Percentiles rank a stretch among this genome's conserved stretches.
Evolutionary conservation across 805 yeast genomes (phyloP).

Genomic region (Candida caryicola): DNA sequence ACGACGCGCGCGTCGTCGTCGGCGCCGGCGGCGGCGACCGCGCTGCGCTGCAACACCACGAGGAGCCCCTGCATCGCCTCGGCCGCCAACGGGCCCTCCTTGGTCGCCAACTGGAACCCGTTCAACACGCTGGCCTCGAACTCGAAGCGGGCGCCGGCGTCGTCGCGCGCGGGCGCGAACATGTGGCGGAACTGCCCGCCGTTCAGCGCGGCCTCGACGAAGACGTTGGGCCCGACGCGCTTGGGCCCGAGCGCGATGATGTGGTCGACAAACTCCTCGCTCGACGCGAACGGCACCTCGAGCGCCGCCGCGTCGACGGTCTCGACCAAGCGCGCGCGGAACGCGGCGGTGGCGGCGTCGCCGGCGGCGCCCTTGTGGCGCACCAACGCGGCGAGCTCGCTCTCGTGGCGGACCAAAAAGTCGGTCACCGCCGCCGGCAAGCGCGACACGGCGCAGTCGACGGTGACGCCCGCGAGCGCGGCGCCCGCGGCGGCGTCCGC

Average conservation of each 20-base stretch:
- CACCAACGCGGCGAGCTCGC: constrained; percentile 39
- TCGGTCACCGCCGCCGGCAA: constrained; percentile 50
- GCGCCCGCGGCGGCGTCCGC: constrained; percentile 30
- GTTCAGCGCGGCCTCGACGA: constrained; percentile 51
- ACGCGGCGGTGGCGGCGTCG: constrained; percentile 1
- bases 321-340: constrained; percentile 12
- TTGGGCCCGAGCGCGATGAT: constrained; percentile 76
- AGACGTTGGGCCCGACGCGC: constrained; percentile 68
- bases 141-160: constrained; percentile 23
- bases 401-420: constrained; percentile 48
- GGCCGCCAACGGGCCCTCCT: constrained; percentile 83
- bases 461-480: constrained; percentile 36
- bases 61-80: constrained; percentile 87
- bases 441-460: constrained; percentile 58
- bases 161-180: constrained; percentile 15
- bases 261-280: constrained; percentile 22
- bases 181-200: constrained; percentile 27
- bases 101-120: constrained; percentile 81
- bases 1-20: constrained; percentile 34
- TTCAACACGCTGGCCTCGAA: constrained; percentile 64
- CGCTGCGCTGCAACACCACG: constrained; percentile 34
- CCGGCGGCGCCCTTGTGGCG: constrained; percentile 16
- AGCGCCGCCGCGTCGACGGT: constrained; percentile 11
- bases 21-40: constrained; percentile 35
- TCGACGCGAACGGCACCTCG: constrained; percentile 18